These are phyloP conservation scores for Paxillus involutus DNA, from an alignment of 768 basidiomycete species.

Conservation along the genomic window DNA sequence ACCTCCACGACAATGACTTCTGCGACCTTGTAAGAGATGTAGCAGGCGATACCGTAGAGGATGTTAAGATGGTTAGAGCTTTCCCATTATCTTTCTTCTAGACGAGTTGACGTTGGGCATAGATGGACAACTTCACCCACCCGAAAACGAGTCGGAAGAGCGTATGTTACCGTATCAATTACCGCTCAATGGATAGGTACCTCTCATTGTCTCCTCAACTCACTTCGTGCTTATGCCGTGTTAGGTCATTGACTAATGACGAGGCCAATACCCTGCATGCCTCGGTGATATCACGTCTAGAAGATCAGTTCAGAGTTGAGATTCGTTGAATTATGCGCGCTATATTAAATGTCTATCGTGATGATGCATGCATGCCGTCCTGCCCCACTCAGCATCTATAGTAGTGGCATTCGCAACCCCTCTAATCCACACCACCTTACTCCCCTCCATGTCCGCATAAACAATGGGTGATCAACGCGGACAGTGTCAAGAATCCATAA, in stretches of 20 bases:
- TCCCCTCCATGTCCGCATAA: not conserved
- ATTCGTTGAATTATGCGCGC: constrained; percentile 67
- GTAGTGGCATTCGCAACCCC: constrained; percentile 15
- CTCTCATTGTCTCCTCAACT: constrained; percentile 5
- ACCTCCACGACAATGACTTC: constrained; percentile 93
- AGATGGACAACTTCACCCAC: constrained; percentile 93
- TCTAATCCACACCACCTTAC: constrained; percentile 5
- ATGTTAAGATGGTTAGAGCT: constrained; percentile 72
- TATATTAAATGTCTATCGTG: constrained; percentile 36
- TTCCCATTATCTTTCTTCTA: not conserved
- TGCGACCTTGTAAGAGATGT: constrained; percentile 93
- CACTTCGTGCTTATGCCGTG: constrained; percentile 3
- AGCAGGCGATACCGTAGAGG: constrained; percentile 90
- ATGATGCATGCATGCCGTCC: constrained; percentile 22
- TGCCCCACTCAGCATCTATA: constrained; percentile 30
- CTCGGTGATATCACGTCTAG: constrained; percentile 54
- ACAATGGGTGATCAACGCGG: not conserved
- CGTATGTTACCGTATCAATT: constrained; percentile 88
- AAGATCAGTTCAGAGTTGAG: constrained; percentile 74
- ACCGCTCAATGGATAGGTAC: constrained; percentile 95
- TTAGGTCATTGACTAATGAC: constrained; percentile 82
- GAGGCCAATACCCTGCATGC: constrained; percentile 84
- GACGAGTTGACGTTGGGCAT: constrained; percentile 9
- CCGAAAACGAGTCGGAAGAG: constrained; percentile 82
- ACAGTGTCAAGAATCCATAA: not conserved